phyloP scores from a whole-genome alignment of 2,329 filamentous ascomycete species.

The Xylaria sp. region DNA sequence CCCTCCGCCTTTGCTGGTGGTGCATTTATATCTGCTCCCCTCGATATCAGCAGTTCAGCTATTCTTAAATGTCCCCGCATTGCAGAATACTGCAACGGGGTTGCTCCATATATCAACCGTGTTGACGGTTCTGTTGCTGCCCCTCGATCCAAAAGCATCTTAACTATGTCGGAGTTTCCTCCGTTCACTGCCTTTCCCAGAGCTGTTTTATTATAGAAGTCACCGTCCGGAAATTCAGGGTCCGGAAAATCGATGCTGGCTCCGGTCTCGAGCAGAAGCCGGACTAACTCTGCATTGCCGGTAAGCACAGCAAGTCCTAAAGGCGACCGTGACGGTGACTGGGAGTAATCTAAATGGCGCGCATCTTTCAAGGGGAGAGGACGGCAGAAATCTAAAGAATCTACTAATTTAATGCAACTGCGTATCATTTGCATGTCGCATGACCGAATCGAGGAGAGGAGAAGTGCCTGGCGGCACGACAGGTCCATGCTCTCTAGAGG shows the following conservation, averaged over 20 bases:
- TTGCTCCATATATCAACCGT: neutral
- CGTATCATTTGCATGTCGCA: neutral
- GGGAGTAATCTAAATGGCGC: no score
- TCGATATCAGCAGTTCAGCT: constrained; percentile 9
- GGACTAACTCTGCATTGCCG: neutral
- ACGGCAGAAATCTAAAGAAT: constrained; percentile 9
- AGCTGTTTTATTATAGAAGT: neutral
- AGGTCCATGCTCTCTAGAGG: neutral
- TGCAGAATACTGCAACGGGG: neutral
- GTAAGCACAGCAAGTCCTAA: neutral
- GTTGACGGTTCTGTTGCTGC: neutral
- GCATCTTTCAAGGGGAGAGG: no score
- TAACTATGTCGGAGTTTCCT: neutral
- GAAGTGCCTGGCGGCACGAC: neutral
- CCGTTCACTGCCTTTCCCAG: neutral
- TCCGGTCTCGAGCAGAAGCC: constrained; percentile 14
- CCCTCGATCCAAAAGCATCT: neutral
- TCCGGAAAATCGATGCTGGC: neutral
- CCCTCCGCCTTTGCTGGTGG: neutral
- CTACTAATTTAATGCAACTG: neutral
- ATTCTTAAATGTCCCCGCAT: constrained; percentile 3
- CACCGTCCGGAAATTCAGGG: no score
- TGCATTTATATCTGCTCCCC: constrained; percentile 27
- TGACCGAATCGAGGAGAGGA: neutral
- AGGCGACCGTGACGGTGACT: no score